phyloP scores from a whole-genome alignment of 805 yeast genomes.

The Metschnikowia reukaufii region DNA sequence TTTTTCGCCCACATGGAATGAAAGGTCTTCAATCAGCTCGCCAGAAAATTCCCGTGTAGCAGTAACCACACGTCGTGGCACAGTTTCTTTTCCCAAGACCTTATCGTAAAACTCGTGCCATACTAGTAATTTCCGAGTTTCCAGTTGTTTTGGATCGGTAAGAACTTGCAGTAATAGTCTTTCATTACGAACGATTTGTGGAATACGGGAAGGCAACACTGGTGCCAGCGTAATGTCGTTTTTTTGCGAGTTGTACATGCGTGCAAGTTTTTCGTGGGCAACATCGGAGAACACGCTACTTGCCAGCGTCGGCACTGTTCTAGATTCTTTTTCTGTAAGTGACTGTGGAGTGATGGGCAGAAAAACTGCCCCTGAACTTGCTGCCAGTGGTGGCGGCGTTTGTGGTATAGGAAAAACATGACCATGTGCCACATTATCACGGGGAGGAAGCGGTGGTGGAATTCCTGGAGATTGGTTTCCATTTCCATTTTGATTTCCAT shows the following conservation, averaged over 20 bases:
- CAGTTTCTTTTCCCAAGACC: neutral
- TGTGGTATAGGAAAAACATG: neutral
- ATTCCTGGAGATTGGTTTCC: no score
- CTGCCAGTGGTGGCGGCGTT: neutral
- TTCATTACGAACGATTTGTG: neutral
- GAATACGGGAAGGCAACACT: conserved; percentile 8
- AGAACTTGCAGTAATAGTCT: neutral
- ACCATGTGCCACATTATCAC: neutral
- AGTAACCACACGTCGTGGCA: neutral
- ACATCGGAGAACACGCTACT: conserved; percentile 1
- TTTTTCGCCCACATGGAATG: conserved; percentile 34
- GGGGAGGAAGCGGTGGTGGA: conserved; percentile 25
- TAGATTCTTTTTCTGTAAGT: neutral
- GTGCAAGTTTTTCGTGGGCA: conserved; percentile 23
- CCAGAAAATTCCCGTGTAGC: conserved; percentile 32
- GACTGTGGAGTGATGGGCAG: neutral
- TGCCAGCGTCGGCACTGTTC: conserved; percentile 6
- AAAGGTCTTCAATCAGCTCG: conserved; percentile 37
- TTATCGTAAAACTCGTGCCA: conserved; percentile 25
- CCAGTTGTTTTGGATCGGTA: conserved; percentile 17
- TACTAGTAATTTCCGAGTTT: conserved; percentile 28
- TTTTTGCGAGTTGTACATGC: conserved; percentile 34
- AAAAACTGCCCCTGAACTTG: neutral
- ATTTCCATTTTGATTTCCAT: neutral
- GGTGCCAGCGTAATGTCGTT: conserved; percentile 37